Conservation (phyloP, 176 grass and related monocot species). For the Rhynchospora tenuis region DNA sequence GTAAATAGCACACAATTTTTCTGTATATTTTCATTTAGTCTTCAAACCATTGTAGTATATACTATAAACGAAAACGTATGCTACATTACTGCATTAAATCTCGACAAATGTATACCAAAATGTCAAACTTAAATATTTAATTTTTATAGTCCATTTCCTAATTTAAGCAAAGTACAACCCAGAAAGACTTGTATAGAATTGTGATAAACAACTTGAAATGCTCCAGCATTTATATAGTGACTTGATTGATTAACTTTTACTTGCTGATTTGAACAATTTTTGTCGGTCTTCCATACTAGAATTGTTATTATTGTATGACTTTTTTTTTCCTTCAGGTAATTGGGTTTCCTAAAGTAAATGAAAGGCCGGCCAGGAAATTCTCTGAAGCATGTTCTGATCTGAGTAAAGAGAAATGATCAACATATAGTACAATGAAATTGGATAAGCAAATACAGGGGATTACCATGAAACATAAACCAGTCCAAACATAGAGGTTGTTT, state of each 20-base stretch:
- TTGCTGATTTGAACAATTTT: background rate
- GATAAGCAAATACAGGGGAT: too few species aligned
- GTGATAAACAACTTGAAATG: background rate
- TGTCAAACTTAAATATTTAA: background rate
- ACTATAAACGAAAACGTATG: background rate
- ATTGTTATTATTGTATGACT: background rate
- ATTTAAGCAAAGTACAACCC: background rate
- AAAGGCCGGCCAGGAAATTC: slow-evolving; percentile 31
- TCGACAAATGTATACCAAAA: background rate
- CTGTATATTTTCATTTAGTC: background rate
- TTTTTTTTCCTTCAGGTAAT: slow-evolving; percentile 26
- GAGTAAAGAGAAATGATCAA: too few species aligned
- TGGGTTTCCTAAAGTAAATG: slow-evolving; percentile 33
- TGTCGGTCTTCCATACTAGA: background rate
- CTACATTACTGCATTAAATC: background rate
- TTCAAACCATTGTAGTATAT: background rate
- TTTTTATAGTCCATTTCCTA: background rate
- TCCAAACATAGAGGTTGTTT: too few species aligned
- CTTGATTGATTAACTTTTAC: background rate
- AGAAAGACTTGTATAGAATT: background rate
- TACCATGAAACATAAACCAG: too few species aligned
- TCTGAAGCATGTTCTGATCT: slow-evolving; percentile 31
- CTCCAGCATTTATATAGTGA: background rate
- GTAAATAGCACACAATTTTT: background rate
- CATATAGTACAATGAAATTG: too few species aligned